Evolutionary conservation across 805 yeast genomes (phyloP), one percentile per base, ranked within the genome.

Genomic region (Suhomyces pyralidae): DNA sequence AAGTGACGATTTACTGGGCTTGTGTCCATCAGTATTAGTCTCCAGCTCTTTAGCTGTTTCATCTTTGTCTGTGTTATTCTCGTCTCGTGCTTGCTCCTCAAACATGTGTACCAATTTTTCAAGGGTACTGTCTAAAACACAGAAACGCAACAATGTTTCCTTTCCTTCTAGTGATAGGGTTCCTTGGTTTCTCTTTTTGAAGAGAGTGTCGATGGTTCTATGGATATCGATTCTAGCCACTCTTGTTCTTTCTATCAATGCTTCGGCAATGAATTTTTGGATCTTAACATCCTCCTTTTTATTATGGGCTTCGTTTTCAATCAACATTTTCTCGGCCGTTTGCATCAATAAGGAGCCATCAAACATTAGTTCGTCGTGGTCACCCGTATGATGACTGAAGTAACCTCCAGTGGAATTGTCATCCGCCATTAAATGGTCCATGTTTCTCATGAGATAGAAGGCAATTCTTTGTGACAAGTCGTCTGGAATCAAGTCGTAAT

Each of bases 271-370:
- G 48, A 80, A 73, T 48, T 67, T 70, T 55, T 79, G 79, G 19
- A 75, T 61, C 53, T 74, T 71, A 26, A 64, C 55, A 50, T 76
- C 77, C 32, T 68, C 75, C 40, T 63, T 54, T 40, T 64, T 70
- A 43, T 63, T 68, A 20, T 46, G 43, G 45, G 50, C 50, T 7
- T 55, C 50, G 25, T 49, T 49, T 40, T 64, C 68, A 36, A 75
- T 81, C 51, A 88, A 67, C 51, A 88, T 67, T 54, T 82, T 81
- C 55, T 84, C 90, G 0, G 92, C 93, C 2, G 90, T 81, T 64
- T 85, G 86, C 61, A 90, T 84, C 47, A 88, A 74, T 52, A 88
- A 70, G 0, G 90, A 80, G 5, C 93, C 94, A 69, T 87, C 93
- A 64, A 84, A 86, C 66, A 88, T 77, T 47, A 88, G 73, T 57